Evolutionary conservation across 371 early-diverging fungal species (phyloP).

Genomic region (Mortierella polycephala): DNA sequence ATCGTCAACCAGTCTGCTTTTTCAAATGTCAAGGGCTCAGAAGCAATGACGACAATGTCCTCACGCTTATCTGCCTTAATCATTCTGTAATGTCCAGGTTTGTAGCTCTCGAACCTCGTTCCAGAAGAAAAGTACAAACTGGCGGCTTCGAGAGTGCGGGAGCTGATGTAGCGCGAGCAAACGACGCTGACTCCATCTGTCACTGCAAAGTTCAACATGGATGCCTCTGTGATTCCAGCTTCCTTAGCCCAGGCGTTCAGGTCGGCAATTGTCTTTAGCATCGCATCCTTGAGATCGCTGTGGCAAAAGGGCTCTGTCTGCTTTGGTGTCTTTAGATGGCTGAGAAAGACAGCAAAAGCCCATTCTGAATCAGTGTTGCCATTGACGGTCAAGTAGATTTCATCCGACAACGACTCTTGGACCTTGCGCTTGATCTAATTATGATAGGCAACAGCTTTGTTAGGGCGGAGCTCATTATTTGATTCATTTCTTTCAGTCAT

Average conservation of each 20-base stretch:
- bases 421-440: conserved; percentile 78
- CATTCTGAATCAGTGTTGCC: conserved; percentile 91
- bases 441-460: background rate
- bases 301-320: conserved; percentile 51
- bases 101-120: conserved; percentile 72
- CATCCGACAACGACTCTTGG: conserved; percentile 72
- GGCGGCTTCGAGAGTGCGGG: conserved; percentile 76
- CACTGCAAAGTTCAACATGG: conserved; percentile 88
- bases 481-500: background rate
- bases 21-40: conserved; percentile 89
- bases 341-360: conserved; percentile 88
- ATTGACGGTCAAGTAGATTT: conserved; percentile 78
- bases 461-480: background rate
- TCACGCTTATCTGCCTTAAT: conserved; percentile 86
- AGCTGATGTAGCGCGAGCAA: conserved; percentile 83
- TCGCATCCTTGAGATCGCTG: conserved; percentile 76
- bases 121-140: conserved; percentile 87
- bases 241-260: conserved; percentile 79
- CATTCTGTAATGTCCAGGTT: conserved; percentile 84
- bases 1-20: conserved; percentile 88
- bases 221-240: conserved; percentile 73
- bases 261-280: conserved; percentile 81
- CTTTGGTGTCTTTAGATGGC: conserved; percentile 56
- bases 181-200: conserved; percentile 86
- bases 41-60: conserved; percentile 87